Evolutionary conservation across 1,284 basidiomycete genomes (phyloP).

Genomic region (Ganoderma resinaceum): DNA sequence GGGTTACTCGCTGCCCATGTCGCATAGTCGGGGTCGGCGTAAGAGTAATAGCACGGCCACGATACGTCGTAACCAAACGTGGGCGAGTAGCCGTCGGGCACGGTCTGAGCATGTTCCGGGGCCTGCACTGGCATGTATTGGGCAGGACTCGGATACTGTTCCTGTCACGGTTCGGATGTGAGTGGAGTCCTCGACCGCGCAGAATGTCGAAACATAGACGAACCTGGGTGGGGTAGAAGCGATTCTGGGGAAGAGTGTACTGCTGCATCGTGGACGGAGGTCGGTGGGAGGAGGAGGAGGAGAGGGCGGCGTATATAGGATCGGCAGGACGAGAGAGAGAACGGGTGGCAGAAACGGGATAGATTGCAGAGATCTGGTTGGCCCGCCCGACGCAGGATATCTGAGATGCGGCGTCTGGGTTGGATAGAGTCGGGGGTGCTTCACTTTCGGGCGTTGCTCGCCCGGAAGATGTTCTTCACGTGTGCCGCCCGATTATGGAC

Average conservation of each 20-base stretch:
- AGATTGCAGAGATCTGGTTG: slow-evolving; percentile 21
- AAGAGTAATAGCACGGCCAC: slow-evolving; percentile 9
- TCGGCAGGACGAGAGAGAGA: slow-evolving; percentile 4
- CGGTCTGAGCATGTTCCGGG: slow-evolving; percentile 16
- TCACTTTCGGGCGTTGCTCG: slow-evolving; percentile 23
- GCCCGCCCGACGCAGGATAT: slow-evolving; percentile 12
- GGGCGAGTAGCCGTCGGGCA: slow-evolving; percentile 5
- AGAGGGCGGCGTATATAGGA: neutral
- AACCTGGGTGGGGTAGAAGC: neutral
- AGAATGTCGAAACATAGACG: neutral
- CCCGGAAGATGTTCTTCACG: slow-evolving; percentile 4
- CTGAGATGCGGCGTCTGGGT: slow-evolving; percentile 36
- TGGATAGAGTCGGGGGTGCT: slow-evolving; percentile 12
- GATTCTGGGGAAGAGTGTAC: neutral
- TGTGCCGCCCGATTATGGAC: neutral
- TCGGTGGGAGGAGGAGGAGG: neutral
- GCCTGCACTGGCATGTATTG: neutral
- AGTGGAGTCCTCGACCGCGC: neutral
- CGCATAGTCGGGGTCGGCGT: slow-evolving; percentile 24
- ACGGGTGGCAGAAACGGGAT: slow-evolving; percentile 7
- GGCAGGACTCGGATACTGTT: neutral
- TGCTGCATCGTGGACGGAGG: neutral
- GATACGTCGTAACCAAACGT: neutral
- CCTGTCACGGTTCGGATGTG: neutral
- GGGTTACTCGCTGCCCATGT: neutral